These are phyloP conservation scores for Trichoderma koningii DNA, from an alignment of 2,329 filamentous ascomycete genomes.

Conservation along the genomic window DNA sequence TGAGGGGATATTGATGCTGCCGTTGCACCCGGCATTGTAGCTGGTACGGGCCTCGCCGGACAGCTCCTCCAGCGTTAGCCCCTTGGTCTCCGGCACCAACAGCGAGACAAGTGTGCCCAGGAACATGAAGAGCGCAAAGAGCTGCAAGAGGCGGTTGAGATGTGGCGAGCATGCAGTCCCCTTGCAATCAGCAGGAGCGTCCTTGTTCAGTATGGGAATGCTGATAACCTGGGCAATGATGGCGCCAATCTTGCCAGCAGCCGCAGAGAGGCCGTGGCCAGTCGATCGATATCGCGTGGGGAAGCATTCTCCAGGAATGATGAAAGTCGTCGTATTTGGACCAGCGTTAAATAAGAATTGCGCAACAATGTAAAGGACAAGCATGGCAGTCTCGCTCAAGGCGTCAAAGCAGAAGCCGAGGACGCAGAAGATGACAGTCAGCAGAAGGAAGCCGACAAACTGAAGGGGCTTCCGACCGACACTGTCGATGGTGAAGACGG, in stretches of 20 bases:
- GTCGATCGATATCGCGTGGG: constrained; percentile 64
- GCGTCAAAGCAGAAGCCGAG: constrained; percentile 62
- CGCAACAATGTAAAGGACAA: constrained; percentile 63
- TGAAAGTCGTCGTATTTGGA: constrained; percentile 67
- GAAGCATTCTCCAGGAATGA: constrained; percentile 65
- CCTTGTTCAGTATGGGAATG: constrained; percentile 62
- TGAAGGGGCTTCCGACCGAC: constrained; percentile 78
- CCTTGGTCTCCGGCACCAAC: constrained; percentile 77
- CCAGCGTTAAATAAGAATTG: constrained; percentile 70
- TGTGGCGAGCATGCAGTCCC: constrained; percentile 56
- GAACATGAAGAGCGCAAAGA: constrained; percentile 81
- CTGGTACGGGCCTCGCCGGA: constrained; percentile 66
- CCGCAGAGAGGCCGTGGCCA: constrained; percentile 66
- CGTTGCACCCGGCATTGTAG: constrained; percentile 55
- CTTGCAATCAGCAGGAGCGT: constrained; percentile 51
- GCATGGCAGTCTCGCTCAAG: constrained; percentile 51
- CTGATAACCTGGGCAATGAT: constrained; percentile 68
- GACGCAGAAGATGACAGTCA: constrained; percentile 63
- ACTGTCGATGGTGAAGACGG: constrained; percentile 71
- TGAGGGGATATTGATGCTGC: constrained; percentile 46
- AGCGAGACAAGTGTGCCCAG: constrained; percentile 67
- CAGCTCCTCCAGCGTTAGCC: constrained; percentile 70
- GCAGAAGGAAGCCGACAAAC: constrained; percentile 60
- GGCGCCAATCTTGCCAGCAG: constrained; percentile 67
- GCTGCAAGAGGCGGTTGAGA: constrained; percentile 73